Evolutionary conservation across 2,329 filamentous ascomycete species (phyloP).

Genomic region (Colletotrichum abscissum): DNA sequence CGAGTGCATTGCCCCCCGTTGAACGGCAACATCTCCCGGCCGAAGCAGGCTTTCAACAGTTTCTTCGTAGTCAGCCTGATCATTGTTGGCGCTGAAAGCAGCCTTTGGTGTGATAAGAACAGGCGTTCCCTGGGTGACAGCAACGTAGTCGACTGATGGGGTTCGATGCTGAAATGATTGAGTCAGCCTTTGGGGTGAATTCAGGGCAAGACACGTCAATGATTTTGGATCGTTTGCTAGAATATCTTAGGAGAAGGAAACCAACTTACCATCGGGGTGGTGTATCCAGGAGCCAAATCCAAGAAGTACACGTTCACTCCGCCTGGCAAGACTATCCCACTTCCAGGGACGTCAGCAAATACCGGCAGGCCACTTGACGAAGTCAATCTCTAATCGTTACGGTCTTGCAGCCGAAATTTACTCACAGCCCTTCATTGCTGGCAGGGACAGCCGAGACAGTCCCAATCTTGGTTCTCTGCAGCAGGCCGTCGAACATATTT

Average conservation of each 20-base stretch:
- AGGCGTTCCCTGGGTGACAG: not conserved
- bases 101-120: constrained; percentile 5
- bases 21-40: constrained; percentile 17
- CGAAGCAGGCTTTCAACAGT: not conserved
- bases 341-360: not conserved
- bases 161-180: constrained; percentile 8
- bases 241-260: no score
- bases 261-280: constrained; percentile 12
- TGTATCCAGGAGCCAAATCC: constrained; percentile 5
- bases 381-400: not conserved
- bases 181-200: not conserved
- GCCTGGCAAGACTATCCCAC: constrained; percentile 6
- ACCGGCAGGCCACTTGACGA: not conserved
- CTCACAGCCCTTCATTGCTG: constrained; percentile 4
- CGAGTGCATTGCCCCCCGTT: constrained; percentile 14
- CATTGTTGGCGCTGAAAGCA: not conserved
- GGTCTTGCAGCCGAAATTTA: not conserved
- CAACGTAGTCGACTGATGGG: constrained; percentile 6
- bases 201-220: not conserved
- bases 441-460: constrained; percentile 39
- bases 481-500: not conserved
- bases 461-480: constrained; percentile 43
- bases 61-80: not conserved
- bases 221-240: no score
- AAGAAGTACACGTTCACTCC: constrained; percentile 17